These are phyloP conservation scores for Amaranthus tricolor DNA, from an alignment of 179 eudicot species.

Conservation along the genomic window DNA sequence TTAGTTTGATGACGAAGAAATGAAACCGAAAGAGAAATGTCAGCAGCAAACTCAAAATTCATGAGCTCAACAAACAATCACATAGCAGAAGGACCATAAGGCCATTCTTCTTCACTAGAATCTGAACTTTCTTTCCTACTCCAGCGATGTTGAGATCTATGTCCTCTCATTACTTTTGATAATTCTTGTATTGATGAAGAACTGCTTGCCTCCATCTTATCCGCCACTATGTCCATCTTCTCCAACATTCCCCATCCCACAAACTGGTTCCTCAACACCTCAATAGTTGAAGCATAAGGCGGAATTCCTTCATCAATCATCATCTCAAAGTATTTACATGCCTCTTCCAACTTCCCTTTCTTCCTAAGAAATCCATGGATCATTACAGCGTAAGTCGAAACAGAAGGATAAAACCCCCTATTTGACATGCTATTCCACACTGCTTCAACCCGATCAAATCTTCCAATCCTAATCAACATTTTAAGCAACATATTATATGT, in stretches of 20 bases:
- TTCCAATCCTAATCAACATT: conserved; percentile 68
- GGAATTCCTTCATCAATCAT: conserved; percentile 97
- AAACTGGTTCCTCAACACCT: conserved; percentile 62
- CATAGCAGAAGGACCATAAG: conserved; percentile 21
- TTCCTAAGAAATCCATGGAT: conserved; percentile 81
- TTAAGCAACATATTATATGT: conserved; percentile 84
- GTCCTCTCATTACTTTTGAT: conserved; percentile 52
- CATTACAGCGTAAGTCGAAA: conserved; percentile 78
- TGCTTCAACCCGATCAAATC: conserved; percentile 60
- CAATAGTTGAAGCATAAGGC: conserved; percentile 67
- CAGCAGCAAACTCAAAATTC: neutral
- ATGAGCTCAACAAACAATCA: neutral
- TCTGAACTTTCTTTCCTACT: conserved; percentile 45
- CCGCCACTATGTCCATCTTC: conserved; percentile 56
- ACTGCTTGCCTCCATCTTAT: conserved; percentile 82
- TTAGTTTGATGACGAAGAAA: neutral
- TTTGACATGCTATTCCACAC: conserved; percentile 69
- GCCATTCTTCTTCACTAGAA: conserved; percentile 55
- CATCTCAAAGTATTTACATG: conserved; percentile 68
- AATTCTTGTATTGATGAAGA: conserved; percentile 59
- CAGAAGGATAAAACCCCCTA: conserved; percentile 67
- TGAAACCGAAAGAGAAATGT: neutral
- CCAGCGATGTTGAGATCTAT: conserved; percentile 29
- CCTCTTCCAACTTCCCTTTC: conserved; percentile 73
- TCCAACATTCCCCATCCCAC: conserved; percentile 65